These are phyloP conservation scores for Cinnamomum chago DNA, from an alignment of 164 flowering plant species.

Conservation along the genomic window DNA sequence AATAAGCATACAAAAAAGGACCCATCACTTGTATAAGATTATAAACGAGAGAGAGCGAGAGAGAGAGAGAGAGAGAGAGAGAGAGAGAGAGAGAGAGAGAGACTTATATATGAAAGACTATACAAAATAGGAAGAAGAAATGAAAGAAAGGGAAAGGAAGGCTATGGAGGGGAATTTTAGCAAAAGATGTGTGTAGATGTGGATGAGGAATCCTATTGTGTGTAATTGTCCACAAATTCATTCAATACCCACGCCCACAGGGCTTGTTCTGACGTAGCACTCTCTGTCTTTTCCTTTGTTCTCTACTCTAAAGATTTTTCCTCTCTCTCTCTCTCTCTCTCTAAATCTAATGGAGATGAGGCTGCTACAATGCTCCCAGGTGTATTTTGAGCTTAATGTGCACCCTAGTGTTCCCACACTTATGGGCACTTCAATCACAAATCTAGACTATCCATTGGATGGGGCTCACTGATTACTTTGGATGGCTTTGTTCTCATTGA, in stretches of 20 bases:
- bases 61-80: constrained; percentile 5
- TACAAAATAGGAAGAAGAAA: neutral
- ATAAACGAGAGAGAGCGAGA: neutral
- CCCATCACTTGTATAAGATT: neutral
- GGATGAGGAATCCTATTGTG: constrained; percentile 23
- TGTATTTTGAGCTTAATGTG: no score
- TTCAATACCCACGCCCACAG: constrained; percentile 22
- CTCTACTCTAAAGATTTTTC: constrained; percentile 12
- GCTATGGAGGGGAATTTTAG: constrained; percentile 10
- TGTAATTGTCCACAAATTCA: constrained; percentile 23
- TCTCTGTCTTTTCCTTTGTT: constrained; percentile 47
- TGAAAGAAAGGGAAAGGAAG: constrained; percentile 18
- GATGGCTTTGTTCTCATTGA: no score
- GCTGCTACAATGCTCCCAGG: no score
- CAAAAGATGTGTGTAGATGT: constrained; percentile 15
- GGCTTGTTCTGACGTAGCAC: constrained; percentile 35
- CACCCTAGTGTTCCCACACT: no score
- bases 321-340: constrained; percentile 8
- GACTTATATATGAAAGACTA: neutral
- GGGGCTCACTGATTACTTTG: no score
- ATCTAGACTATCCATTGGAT: no score
- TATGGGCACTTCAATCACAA: no score
- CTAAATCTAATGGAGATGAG: no score
- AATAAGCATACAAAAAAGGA: neutral
- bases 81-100: neutral